Evolutionary conservation across 148 eudicot species (phyloP), one percentile per base, ranked within the genome.

Genomic region (Nyssa sinensis): DNA sequence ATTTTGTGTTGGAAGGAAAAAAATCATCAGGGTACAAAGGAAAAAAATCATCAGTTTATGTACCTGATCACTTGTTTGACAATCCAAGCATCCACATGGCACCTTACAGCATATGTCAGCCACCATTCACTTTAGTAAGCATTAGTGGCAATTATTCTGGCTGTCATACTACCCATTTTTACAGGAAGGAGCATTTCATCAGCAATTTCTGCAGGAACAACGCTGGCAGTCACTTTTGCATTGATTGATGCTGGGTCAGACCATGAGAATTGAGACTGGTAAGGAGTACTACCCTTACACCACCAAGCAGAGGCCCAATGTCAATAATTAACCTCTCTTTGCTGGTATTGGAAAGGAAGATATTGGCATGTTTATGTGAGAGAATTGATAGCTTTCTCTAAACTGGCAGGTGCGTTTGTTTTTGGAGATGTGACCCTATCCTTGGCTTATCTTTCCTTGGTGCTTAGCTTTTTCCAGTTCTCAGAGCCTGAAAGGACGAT

Each of bases 281-380:
- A 91, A 86, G 85, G 97, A 89, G 78, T 86, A 89, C 81, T 91
- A 91, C 78, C 94, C 89, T 79, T 92, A 92, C 81, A 87, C 90
- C 75, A 75, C 81, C 80, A 86, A 92, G 93, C 87, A 90, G 75
- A 90, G 97, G 86, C 79, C 89, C 62, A 71, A 59, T 35, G 79
- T 41, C 68, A 67, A 65, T 51, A 72, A 82, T 53, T 82, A 64
- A 74, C 30, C 65, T 34, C 34, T 67, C 27, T 0, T 5, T 77
- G 81, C 86, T 77, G 79, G 71, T 32, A 23, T 76, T n/a, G 78
- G 75, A 65, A 66, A 41, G 28, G 35, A 64, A 49, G 49, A 47
- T 29, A 62, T 53, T 30, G 72, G 62, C 61, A 30, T 12, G 27
- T n/a, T 14, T 69, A 53, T 12, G 51, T 31, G 62, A 31, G 28